phyloP scores from a whole-genome alignment of 2,329 filamentous ascomycete genomes.

The Aspergillus arachidicola region DNA sequence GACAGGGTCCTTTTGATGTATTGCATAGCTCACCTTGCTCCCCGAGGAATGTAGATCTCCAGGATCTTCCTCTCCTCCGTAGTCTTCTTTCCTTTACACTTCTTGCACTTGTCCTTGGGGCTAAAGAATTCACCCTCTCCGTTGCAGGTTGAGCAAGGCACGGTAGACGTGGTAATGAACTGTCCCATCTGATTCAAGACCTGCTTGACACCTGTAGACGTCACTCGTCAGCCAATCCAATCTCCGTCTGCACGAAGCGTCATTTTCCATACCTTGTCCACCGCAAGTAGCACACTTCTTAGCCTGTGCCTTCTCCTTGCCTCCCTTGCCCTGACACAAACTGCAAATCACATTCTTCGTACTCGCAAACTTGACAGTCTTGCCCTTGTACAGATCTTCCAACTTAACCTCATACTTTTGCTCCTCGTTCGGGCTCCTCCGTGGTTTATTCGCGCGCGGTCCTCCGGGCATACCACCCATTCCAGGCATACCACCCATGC shows the following conservation, averaged over 20 bases:
- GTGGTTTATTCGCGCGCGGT: slow-evolving; percentile 44
- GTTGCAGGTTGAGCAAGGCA: slow-evolving; percentile 79
- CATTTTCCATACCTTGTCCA: slow-evolving; percentile 62
- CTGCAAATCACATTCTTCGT: slow-evolving; percentile 91
- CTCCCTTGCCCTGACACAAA: slow-evolving; percentile 84
- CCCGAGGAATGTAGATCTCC: slow-evolving; percentile 93
- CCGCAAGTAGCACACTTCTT: slow-evolving; percentile 81
- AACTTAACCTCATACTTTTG: slow-evolving; percentile 88
- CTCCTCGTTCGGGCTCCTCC: slow-evolving; percentile 80
- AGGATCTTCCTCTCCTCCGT: slow-evolving; percentile 88
- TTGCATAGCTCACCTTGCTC: slow-evolving; percentile 60
- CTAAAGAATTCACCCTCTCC: slow-evolving; percentile 86
- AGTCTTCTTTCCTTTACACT: slow-evolving; percentile 92
- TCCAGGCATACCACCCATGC: slow-evolving; percentile 58
- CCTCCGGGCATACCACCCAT: slow-evolving; percentile 44
- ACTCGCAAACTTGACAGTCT: slow-evolving; percentile 94
- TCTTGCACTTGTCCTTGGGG: slow-evolving; percentile 98
- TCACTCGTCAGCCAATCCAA: slow-evolving; percentile 5
- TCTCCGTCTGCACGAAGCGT: not conserved
- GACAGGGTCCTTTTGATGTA: not conserved
- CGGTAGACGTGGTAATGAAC: slow-evolving; percentile 77
- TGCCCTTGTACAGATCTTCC: slow-evolving; percentile 97
- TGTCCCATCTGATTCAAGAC: slow-evolving; percentile 82
- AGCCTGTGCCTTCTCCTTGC: slow-evolving; percentile 88
- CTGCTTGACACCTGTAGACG: slow-evolving; percentile 63